Base-by-base conservation (phyloP, 2,329 filamentous ascomycete species). In the Calonectria pteridis region DNA sequence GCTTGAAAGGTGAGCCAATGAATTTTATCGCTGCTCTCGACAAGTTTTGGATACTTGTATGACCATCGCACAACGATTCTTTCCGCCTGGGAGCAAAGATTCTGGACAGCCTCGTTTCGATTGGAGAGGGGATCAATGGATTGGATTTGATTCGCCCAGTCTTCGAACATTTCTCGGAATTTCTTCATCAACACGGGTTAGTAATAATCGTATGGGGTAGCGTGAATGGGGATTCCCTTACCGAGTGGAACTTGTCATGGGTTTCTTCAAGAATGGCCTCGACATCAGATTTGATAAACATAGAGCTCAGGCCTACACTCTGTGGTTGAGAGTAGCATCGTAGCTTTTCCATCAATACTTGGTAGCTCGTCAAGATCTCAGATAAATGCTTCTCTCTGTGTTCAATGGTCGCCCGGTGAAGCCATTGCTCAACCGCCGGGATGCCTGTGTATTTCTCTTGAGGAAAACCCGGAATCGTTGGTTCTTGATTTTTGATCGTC, bases 371-470 rank as follows among this genome's bases (percentile, higher is more conserved):
- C 7, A 77, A 37, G 0, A 65, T 6, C 0, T 28, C 46, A 10
- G 75, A 69, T 4, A 77, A 69, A 23, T 75, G 75, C 28, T 59
- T 76, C 53, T 76, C 76, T 0, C 75, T 67, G 6, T 65, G 69
- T 0, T 6, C n/a, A 4, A 62, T 2, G 0, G 66, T 73, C 0
- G 75, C 68, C 2, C 2, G 0, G 5, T 69, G 69, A 0, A 77
- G 11, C 76, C 76, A 77, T 4, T 67, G 33, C 35, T 72, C 31
- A 0, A 31, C 73, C 0, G 73, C 73, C 4, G 75, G 75, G 1
- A 77, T 29, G 0, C 76, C 76, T 0, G 75, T 77, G 11, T 18
- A 72, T 0, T 1, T 13, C 5, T 28, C 4, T 2, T 0, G n/a
- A 0, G 67, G 67, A 16, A 69, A 77, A 0, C 76, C 70, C 0